Evolutionary conservation across 805 yeast genomes (phyloP).

Genomic region (Barnettozyma vustinii): DNA sequence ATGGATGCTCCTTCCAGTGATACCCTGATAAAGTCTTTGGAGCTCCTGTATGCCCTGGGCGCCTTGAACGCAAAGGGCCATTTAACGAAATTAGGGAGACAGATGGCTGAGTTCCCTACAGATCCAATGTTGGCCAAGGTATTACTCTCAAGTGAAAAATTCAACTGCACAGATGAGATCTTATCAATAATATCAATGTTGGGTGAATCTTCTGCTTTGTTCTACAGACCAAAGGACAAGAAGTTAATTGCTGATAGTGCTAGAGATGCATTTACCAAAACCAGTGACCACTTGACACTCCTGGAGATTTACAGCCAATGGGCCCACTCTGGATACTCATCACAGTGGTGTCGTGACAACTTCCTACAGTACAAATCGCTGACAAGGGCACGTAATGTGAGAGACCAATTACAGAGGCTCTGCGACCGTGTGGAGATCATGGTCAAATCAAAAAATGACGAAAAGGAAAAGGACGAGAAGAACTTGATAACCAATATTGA

Average conservation of each 20-base stretch:
- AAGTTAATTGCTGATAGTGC: conserved; percentile 61
- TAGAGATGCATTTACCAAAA: conserved; percentile 46
- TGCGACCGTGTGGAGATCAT: conserved; percentile 50
- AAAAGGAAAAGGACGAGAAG: conserved; percentile 21
- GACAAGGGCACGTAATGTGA: conserved; percentile 59
- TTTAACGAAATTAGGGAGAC: conserved; percentile 69
- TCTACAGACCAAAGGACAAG: conserved; percentile 65
- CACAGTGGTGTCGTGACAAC: conserved; percentile 82
- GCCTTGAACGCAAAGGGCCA: conserved; percentile 79
- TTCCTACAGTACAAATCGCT: conserved; percentile 73
- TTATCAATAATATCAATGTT: conserved; percentile 78
- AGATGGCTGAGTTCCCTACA: conserved; percentile 89
- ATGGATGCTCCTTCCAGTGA: conserved; percentile 84
- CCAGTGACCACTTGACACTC: conserved; percentile 73
- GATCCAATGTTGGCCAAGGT: conserved; percentile 87
- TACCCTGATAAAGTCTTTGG: conserved; percentile 68
- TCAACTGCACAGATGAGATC: conserved; percentile 61
- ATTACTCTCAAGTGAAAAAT: conserved; percentile 54
- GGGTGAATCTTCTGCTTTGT: conserved; percentile 68
- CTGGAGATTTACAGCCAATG: conserved; percentile 75
- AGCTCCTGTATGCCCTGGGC: conserved; percentile 78
- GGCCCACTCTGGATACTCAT: conserved; percentile 60
- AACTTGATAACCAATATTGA: conserved; percentile 68
- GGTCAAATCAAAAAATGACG: conserved; percentile 28
- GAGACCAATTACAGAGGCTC: conserved; percentile 60